Conservation (phyloP, 1,284 basidiomycete genomes). For the Tranzscheliella williamsii region DNA sequence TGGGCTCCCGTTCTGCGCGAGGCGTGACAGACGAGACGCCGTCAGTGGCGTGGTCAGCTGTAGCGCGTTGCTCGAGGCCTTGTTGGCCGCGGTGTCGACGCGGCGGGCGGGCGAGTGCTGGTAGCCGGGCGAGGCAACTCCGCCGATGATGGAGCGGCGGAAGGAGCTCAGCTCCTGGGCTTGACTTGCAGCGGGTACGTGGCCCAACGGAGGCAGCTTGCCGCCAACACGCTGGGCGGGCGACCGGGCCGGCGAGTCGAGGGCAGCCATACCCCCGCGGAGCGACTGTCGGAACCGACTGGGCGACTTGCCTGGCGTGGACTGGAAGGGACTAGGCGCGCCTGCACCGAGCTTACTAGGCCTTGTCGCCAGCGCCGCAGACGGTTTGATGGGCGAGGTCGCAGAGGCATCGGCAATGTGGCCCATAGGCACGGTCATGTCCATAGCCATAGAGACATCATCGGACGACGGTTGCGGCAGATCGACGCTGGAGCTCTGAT, state of each 20-base stretch:
- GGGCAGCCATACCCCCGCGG: constrained; percentile 32
- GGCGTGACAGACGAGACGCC: constrained; percentile 18
- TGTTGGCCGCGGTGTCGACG: not conserved
- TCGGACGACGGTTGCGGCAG: constrained; percentile 14
- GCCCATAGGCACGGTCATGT: constrained; percentile 46
- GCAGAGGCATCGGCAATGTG: constrained; percentile 8
- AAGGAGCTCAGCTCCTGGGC: constrained; percentile 31
- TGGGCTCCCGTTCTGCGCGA: constrained; percentile 17
- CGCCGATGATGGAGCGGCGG: constrained; percentile 50
- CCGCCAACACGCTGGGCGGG: constrained; percentile 32
- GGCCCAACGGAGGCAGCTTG: constrained; percentile 9
- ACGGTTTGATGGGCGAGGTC: constrained; percentile 22
- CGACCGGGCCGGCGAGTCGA: constrained; percentile 17
- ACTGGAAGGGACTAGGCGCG: constrained; percentile 30
- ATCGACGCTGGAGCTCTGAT: constrained; percentile 14
- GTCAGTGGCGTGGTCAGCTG: constrained; percentile 18
- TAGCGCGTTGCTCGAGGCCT: not conserved
- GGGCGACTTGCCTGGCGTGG: constrained; percentile 23
- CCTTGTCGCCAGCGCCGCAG: constrained; percentile 4
- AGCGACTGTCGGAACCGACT: constrained; percentile 37
- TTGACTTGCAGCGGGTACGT: constrained; percentile 1
- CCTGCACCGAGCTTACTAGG: constrained; percentile 9
- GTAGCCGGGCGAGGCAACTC: constrained; percentile 40
- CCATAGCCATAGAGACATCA: constrained; percentile 31
- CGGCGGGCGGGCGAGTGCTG: constrained; percentile 44